These are phyloP conservation scores for Trypanosoma grayi DNA, from an alignment of 208 protist genomes.

Conservation along the genomic window DNA sequence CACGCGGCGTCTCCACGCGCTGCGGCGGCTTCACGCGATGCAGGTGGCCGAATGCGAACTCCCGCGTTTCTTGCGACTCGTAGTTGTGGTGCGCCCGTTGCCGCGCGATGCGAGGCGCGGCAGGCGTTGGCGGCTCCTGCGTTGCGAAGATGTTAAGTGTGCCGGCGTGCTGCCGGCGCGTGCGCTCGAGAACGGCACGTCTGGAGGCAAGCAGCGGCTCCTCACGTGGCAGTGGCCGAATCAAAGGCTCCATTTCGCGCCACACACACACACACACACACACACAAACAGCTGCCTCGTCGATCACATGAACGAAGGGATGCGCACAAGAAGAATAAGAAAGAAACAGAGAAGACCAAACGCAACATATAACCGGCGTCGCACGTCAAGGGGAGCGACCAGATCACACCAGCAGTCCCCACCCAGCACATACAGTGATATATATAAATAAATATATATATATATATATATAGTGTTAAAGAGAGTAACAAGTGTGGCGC, in stretches of 20 bases:
- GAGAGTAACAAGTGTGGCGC: too few relatives aligned
- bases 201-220: background rate
- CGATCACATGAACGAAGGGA: too few relatives aligned
- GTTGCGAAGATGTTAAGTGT: constrained; percentile 31
- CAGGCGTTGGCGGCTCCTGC: background rate
- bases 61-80: constrained; percentile 50
- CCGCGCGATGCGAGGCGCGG: background rate
- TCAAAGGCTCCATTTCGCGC: constrained; percentile 12
- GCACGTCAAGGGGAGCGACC: too few relatives aligned
- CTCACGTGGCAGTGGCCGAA: constrained; percentile 10
- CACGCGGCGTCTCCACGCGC: constrained; percentile 45
- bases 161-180: constrained; percentile 18
- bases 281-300: too few relatives aligned
- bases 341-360: too few relatives aligned
- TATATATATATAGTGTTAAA: background rate
- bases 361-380: too few relatives aligned
- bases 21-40: constrained; percentile 37
- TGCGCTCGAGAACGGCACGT: constrained; percentile 10
- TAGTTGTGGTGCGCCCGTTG: constrained; percentile 41
- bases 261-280: background rate
- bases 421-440: too few relatives aligned
- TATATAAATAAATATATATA: constrained; percentile 9
- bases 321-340: too few relatives aligned
- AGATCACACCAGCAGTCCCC: too few relatives aligned
- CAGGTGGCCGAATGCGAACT: constrained; percentile 51